Conservation (phyloP, 805 yeast species). For the Ogataea paraovalis region DNA sequence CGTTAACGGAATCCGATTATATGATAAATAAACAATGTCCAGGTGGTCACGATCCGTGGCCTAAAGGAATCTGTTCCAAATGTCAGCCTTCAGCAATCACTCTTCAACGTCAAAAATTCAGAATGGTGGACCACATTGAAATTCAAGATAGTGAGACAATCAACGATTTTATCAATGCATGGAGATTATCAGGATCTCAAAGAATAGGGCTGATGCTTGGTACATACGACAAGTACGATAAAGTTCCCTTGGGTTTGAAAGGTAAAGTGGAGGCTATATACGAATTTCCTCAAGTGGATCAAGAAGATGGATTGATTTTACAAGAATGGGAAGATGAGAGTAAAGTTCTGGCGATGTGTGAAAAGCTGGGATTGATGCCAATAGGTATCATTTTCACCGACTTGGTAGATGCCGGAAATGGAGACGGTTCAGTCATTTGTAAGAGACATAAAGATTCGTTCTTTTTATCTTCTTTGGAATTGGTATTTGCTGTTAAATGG, state of each 20-base stretch:
- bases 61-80: slow-evolving; percentile 88
- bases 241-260: slow-evolving; percentile 89
- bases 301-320: slow-evolving; percentile 75
- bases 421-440: slow-evolving; percentile 86
- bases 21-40: slow-evolving; percentile 61
- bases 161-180: slow-evolving; percentile 80
- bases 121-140: slow-evolving; percentile 98
- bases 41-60: slow-evolving; percentile 90
- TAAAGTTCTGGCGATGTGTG: slow-evolving; percentile 51
- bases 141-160: slow-evolving; percentile 70
- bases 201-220: slow-evolving; percentile 87
- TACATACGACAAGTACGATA: slow-evolving; percentile 66
- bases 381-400: slow-evolving; percentile 91
- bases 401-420: slow-evolving; percentile 78
- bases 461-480: slow-evolving; percentile 85
- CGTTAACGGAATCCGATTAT: slow-evolving; percentile 69
- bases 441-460: slow-evolving; percentile 91
- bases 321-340: slow-evolving; percentile 52
- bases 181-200: slow-evolving; percentile 89
- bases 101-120: slow-evolving; percentile 78
- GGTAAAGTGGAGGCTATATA: slow-evolving; percentile 92
- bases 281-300: slow-evolving; percentile 88
- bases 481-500: slow-evolving; percentile 73
- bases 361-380: slow-evolving; percentile 55
- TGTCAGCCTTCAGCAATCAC: slow-evolving; percentile 97